phyloP scores from a whole-genome alignment of 352 stramenopile genomes.

The Phytophthora vignae region DNA sequence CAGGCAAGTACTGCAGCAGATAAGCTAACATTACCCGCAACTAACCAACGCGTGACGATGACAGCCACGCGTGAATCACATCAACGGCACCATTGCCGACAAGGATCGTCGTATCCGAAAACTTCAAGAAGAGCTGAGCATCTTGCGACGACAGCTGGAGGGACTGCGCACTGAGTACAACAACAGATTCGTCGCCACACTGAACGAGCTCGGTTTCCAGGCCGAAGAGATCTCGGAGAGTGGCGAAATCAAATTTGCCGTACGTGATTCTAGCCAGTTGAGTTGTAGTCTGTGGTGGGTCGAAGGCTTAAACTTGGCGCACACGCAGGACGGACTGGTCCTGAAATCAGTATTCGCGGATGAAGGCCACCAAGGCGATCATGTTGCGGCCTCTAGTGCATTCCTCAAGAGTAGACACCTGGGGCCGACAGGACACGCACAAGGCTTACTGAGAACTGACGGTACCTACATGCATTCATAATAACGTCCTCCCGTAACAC shows the following conservation, averaged over 20 bases:
- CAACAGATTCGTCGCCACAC: constrained; percentile 68
- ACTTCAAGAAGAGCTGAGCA: constrained; percentile 76
- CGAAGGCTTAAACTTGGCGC: not conserved
- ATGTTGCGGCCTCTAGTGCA: constrained; percentile 1
- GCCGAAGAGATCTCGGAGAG: constrained; percentile 79
- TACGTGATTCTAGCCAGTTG: constrained; percentile 29
- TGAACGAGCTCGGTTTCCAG: constrained; percentile 84
- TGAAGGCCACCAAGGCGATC: constrained; percentile 13
- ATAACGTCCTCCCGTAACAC: not conserved
- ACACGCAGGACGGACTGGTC: constrained; percentile 68
- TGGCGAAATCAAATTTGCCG: constrained; percentile 86
- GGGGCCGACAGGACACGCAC: constrained; percentile 12
- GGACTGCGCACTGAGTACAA: constrained; percentile 80
- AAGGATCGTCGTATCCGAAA: constrained; percentile 88
- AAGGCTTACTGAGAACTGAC: constrained; percentile 31
- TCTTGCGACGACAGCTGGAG: constrained; percentile 71
- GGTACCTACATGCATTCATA: constrained; percentile 15
- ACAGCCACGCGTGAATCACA: constrained; percentile 85
- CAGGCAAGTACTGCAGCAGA: constrained; percentile 47
- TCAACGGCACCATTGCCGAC: constrained; percentile 83
- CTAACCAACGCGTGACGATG: not conserved
- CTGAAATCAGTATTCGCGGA: constrained; percentile 70
- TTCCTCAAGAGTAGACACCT: constrained; percentile 18
- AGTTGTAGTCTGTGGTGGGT: not conserved
- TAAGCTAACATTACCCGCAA: not conserved